Evolutionary conservation across 2,329 filamentous ascomycete species (phyloP).

Genomic region (Cladosporium sp.): DNA sequence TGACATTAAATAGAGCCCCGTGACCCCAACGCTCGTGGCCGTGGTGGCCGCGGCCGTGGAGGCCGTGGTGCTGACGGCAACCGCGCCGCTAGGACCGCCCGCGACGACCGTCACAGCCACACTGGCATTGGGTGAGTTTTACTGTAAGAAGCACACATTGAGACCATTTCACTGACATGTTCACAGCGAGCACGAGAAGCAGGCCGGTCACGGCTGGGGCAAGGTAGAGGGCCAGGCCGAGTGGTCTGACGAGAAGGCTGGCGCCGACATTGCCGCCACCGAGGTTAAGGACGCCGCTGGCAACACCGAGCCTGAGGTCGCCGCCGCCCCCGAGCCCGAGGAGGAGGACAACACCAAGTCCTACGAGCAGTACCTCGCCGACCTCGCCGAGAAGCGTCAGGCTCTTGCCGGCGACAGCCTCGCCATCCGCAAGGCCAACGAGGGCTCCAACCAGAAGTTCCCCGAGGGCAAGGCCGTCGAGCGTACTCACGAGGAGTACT

Average conservation of each 20-base stretch:
- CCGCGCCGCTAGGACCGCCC: slow-evolving; percentile 44
- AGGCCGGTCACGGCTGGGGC: slow-evolving; percentile 88
- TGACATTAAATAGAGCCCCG: slow-evolving; percentile 29
- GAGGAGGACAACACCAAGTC: slow-evolving; percentile 84
- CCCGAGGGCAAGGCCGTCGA: slow-evolving; percentile 71
- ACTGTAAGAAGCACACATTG: not conserved
- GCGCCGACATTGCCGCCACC: slow-evolving; percentile 81
- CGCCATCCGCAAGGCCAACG: slow-evolving; percentile 86
- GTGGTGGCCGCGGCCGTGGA: slow-evolving; percentile 52
- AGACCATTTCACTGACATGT: slow-evolving; percentile 30
- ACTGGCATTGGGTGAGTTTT: slow-evolving; percentile 57
- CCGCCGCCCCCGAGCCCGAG: slow-evolving; percentile 37
- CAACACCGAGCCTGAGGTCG: slow-evolving; percentile 45
- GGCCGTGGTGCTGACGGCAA: slow-evolving; percentile 59
- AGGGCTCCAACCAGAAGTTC: slow-evolving; percentile 95
- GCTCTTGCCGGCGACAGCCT: slow-evolving; percentile 65
- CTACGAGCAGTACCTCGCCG: slow-evolving; percentile 83
- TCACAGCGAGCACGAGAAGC: slow-evolving; percentile 76
- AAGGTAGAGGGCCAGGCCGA: slow-evolving; percentile 72
- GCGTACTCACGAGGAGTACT: slow-evolving; percentile 67
- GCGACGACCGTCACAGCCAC: slow-evolving; percentile 66
- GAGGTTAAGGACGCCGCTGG: slow-evolving; percentile 70
- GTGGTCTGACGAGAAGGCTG: slow-evolving; percentile 88
- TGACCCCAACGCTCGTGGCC: slow-evolving; percentile 49
- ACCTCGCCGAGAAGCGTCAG: slow-evolving; percentile 73